phyloP scores from a whole-genome alignment of 2,329 filamentous ascomycete genomes.

The Aureobasidium sp. region DNA sequence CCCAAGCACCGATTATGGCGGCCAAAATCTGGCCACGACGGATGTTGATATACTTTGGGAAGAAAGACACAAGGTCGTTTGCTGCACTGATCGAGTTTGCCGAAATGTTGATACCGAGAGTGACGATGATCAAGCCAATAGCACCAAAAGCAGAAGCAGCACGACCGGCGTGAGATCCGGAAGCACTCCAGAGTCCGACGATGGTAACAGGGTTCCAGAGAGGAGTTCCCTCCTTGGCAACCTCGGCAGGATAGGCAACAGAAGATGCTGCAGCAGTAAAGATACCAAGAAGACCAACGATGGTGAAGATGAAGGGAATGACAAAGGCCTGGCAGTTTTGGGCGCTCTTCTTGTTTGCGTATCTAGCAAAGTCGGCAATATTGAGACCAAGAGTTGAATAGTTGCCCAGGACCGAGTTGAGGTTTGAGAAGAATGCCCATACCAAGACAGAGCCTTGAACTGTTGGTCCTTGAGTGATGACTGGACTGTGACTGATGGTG shows the following conservation, averaged over 20 bases:
- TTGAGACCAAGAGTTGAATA: conserved; percentile 24
- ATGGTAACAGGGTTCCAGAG: conserved; percentile 24
- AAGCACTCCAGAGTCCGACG: conserved; percentile 21
- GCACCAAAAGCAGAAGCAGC: conserved; percentile 23
- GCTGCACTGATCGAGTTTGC: conserved; percentile 23
- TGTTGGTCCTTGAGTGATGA: conserved; percentile 22
- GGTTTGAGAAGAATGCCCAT: conserved; percentile 27
- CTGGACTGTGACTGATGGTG: conserved; percentile 19
- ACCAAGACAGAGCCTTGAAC: conserved; percentile 22
- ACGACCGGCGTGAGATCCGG: conserved; percentile 15
- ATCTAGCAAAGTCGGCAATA: conserved; percentile 22
- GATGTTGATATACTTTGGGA: conserved; percentile 30
- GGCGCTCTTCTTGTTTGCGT: conserved; percentile 17
- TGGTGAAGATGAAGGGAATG: conserved; percentile 22
- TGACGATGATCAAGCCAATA: conserved; percentile 16
- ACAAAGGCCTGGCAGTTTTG: conserved; percentile 22
- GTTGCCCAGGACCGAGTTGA: conserved; percentile 26
- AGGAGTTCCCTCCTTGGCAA: background rate
- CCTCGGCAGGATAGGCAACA: conserved; percentile 19
- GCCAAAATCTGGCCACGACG: conserved; percentile 30
- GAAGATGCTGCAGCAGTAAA: conserved; percentile 23
- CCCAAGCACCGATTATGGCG: conserved; percentile 32
- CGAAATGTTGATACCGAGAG: conserved; percentile 20
- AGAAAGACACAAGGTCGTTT: conserved; percentile 22
- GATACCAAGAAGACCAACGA: conserved; percentile 26